These are phyloP conservation scores for Arachis monticola DNA, from an alignment of 331 rosid species.

Conservation along the genomic window DNA sequence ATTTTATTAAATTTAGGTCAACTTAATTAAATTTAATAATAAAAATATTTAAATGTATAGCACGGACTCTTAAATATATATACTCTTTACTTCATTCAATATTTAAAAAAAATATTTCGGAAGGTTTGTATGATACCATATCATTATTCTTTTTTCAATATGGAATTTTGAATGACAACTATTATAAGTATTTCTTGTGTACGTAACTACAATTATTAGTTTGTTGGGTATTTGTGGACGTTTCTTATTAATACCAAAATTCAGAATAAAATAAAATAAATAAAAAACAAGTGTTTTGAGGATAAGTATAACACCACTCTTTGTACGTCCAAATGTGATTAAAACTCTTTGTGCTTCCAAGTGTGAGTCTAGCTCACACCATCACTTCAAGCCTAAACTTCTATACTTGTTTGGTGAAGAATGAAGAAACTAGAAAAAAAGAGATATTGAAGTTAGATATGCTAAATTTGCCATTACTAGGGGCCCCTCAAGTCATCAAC, in stretches of 20 bases:
- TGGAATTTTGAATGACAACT: not conserved
- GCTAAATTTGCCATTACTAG: not conserved
- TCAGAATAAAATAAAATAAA: not conserved
- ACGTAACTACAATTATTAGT: not conserved
- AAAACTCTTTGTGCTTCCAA: not conserved
- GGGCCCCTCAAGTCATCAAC: not conserved
- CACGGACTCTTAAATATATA: too few species aligned
- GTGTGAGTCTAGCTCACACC: constrained; percentile 13
- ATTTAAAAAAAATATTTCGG: not conserved
- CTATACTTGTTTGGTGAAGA: not conserved
- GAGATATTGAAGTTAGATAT: not conserved
- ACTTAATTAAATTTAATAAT: too few species aligned
- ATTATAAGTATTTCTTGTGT: not conserved
- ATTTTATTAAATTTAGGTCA: too few species aligned
- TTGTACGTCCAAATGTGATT: not conserved
- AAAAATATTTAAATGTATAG: too few species aligned
- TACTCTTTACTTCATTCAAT: too few species aligned
- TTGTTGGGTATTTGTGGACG: constrained; percentile 14
- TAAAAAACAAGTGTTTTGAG: not conserved
- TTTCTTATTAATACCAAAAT: constrained; percentile 18
- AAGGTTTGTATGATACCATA: not conserved
- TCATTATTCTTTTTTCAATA: not conserved
- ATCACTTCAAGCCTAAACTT: constrained; percentile 12
- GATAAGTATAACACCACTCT: constrained; percentile 3
- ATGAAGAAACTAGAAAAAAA: not conserved